A percentile compares a stretch with the other conserved stretches of the same genome.
Conservation (phyloP, 176 grass and related monocot genomes). For the Triticum timopheevii region DNA sequence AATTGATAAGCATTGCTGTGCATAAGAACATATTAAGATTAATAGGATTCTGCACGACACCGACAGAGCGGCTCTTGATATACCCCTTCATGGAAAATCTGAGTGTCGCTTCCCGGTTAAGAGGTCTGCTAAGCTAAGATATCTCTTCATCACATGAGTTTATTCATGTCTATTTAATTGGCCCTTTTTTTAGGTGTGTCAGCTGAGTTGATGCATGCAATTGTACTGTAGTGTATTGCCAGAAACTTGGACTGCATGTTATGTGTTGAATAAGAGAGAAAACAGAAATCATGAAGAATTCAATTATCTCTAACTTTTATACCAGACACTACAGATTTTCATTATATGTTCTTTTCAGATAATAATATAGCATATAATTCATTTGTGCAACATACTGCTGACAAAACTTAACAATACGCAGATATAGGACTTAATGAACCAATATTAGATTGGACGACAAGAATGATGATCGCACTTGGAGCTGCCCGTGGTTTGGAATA, state of each 20-base stretch:
- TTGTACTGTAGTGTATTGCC: neutral
- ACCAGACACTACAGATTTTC: neutral
- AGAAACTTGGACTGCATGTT: neutral
- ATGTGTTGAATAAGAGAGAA: neutral
- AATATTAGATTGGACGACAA: conserved; percentile 65
- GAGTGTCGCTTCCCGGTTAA: conserved; percentile 74
- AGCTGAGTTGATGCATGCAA: neutral
- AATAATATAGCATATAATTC: neutral
- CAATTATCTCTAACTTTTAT: conserved; percentile 10
- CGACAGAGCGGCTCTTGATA: conserved; percentile 69
- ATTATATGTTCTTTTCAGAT: neutral
- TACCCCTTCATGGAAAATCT: conserved; percentile 96
- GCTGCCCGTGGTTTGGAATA: conserved; percentile 81
- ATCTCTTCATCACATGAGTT: neutral
- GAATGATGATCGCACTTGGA: conserved; percentile 61
- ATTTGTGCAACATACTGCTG: neutral
- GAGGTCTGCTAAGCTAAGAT: conserved; percentile 50
- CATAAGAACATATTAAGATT: conserved; percentile 89
- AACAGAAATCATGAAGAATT: conserved; percentile 7
- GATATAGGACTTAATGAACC: conserved; percentile 64
- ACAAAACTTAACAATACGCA: conserved; percentile 27
- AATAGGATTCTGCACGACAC: conserved; percentile 86
- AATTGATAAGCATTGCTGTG: conserved; percentile 86
- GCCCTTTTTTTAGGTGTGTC: conserved; percentile 13
- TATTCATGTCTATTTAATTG: neutral